Conservation (phyloP, 1,284 basidiomycete species). For the Trichosporon sp. region DNA sequence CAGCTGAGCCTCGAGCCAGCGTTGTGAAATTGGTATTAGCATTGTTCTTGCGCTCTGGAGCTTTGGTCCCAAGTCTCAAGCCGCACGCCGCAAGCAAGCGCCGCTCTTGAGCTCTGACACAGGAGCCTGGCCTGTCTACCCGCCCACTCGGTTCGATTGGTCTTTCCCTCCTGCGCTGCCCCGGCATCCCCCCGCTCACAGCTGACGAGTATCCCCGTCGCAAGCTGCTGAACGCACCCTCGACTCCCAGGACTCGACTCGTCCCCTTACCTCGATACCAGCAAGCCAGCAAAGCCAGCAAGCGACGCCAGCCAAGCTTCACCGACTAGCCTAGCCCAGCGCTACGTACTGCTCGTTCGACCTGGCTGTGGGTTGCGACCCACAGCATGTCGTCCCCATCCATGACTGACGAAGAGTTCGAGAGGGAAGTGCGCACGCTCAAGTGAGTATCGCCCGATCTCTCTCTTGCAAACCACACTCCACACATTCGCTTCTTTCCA, state of each 20-base stretch:
- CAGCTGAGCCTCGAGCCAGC: not conserved
- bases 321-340: not conserved
- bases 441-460: conserved; percentile 48
- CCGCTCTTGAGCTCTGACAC: conserved; percentile 9
- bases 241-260: not conserved
- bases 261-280: not conserved
- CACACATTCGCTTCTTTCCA: not conserved
- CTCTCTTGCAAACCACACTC: not conserved
- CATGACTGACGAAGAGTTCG: conserved; percentile 73
- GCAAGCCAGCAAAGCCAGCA: not conserved
- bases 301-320: not conserved
- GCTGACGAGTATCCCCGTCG: not conserved
- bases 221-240: not conserved
- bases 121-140: not conserved
- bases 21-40: not conserved
- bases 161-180: conserved; percentile 4
- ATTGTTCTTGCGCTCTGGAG: not conserved
- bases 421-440: conserved; percentile 80
- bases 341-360: conserved; percentile 12
- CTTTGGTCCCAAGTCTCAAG: not conserved
- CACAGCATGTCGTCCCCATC: conserved; percentile 31
- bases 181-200: not conserved
- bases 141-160: not conserved
- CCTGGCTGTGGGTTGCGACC: conserved; percentile 21
- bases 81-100: conserved; percentile 14